Evolutionary conservation across 108 stramenopile genomes (phyloP).

Genomic region (Epithemia pelagica): DNA sequence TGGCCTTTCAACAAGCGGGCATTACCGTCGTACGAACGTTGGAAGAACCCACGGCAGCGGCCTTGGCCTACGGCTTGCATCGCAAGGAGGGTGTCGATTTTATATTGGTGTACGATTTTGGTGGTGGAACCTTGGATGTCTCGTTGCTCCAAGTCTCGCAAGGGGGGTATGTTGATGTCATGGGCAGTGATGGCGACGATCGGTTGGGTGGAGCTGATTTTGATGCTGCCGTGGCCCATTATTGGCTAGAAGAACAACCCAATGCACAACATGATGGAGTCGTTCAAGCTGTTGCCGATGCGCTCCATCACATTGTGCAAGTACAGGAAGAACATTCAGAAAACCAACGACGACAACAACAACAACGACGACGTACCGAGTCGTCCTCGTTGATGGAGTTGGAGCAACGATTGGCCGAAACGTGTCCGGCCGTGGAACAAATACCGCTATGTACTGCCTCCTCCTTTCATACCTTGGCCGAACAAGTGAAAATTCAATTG

Average conservation of each 20-base stretch:
- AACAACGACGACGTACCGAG: not conserved
- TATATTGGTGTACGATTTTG: constrained; percentile 97
- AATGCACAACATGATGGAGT: not conserved
- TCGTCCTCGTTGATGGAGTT: constrained; percentile 20
- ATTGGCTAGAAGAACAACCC: constrained; percentile 3
- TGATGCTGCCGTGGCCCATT: constrained; percentile 77
- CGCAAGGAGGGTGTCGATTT: constrained; percentile 89
- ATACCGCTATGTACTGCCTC: constrained; percentile 62
- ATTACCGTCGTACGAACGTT: constrained; percentile 77
- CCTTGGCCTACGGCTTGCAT: constrained; percentile 93
- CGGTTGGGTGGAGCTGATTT: constrained; percentile 86
- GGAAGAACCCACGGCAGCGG: constrained; percentile 95
- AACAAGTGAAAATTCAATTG: constrained; percentile 69
- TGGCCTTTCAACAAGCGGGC: constrained; percentile 77
- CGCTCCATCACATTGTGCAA: constrained; percentile 13
- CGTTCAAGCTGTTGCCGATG: not conserved
- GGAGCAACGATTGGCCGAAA: constrained; percentile 41
- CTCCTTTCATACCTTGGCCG: constrained; percentile 77
- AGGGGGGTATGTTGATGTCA: constrained; percentile 90
- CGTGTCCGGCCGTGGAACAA: constrained; percentile 42
- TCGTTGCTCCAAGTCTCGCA: constrained; percentile 82
- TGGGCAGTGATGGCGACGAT: constrained; percentile 91
- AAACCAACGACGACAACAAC: not conserved
- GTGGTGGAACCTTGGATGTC: constrained; percentile 96
- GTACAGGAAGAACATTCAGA: constrained; percentile 2